These are phyloP conservation scores for Nadsonia starkeyi-henricii DNA, from an alignment of 1,139 yeast genomes.

Conservation along the genomic window DNA sequence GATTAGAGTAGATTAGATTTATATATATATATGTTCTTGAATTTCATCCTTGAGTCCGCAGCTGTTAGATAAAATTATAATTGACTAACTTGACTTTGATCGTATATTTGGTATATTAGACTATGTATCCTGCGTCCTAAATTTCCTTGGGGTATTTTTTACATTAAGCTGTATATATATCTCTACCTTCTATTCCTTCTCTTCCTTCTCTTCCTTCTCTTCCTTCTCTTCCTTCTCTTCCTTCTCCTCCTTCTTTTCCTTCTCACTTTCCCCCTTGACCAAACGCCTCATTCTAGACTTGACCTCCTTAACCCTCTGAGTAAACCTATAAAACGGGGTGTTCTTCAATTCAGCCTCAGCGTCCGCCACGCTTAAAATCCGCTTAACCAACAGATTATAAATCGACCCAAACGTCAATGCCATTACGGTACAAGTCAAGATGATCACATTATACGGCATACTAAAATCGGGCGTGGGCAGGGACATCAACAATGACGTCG, in stretches of 20 bases:
- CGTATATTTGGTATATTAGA: too few relatives aligned
- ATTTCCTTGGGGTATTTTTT: too few relatives aligned
- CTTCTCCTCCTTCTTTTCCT: too few relatives aligned
- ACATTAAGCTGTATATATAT: too few relatives aligned
- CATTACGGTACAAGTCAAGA: constrained; percentile 85
- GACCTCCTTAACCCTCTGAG: background rate
- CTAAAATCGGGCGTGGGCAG: constrained; percentile 97
- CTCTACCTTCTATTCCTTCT: too few relatives aligned
- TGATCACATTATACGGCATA: constrained; percentile 97
- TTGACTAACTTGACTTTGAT: too few relatives aligned
- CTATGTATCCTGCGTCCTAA: too few relatives aligned
- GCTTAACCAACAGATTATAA: constrained; percentile 64
- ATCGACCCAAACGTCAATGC: constrained; percentile 82
- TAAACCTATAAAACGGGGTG: constrained; percentile 13
- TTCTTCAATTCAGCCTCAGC: constrained; percentile 31
- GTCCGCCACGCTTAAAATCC: constrained; percentile 65
- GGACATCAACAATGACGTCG: constrained; percentile 71
- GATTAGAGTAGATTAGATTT: too few relatives aligned
- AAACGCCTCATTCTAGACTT: background rate
- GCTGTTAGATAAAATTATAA: too few relatives aligned
- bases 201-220: too few relatives aligned
- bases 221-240: background rate
- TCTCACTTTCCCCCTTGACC: background rate
- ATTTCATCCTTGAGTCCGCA: too few relatives aligned
- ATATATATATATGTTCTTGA: too few relatives aligned